These are phyloP conservation scores for Citrullus colocynthis DNA, from an alignment of 306 rosid genomes.

Conservation along the genomic window DNA sequence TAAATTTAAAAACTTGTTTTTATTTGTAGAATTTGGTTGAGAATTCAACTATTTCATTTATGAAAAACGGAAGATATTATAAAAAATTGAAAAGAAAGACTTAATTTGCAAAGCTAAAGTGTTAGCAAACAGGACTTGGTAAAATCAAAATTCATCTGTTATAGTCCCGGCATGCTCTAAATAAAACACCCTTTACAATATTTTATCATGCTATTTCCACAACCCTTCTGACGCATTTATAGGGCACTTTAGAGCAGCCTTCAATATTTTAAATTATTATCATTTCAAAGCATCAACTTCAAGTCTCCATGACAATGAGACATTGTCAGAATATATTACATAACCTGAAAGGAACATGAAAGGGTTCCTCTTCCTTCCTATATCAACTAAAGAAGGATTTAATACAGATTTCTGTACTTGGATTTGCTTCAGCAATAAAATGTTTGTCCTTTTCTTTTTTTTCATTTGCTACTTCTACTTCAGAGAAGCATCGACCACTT, in stretches of 20 bases:
- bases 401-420: background rate
- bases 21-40: too few species aligned
- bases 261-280: background rate
- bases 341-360: background rate
- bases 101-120: too few species aligned
- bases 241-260: background rate
- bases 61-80: too few species aligned
- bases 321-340: background rate
- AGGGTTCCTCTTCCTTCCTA: background rate
- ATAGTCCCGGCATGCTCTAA: too few species aligned
- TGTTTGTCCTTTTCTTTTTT: background rate
- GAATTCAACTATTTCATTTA: too few species aligned
- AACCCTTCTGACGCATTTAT: background rate
- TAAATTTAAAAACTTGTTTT: too few species aligned
- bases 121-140: too few species aligned
- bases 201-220: too few species aligned
- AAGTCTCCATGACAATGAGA: background rate
- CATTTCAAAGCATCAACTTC: background rate
- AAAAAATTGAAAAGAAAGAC: too few species aligned
- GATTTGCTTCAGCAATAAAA: background rate
- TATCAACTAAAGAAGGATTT: background rate
- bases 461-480: background rate
- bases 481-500: constrained; percentile 44
- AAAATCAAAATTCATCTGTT: too few species aligned
- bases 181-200: too few species aligned